A percentile compares a stretch with the other conserved stretches of the same genome.
Evolutionary conservation across 148 eudicot species (phyloP).

Genomic region (Talinum fruticosum): DNA sequence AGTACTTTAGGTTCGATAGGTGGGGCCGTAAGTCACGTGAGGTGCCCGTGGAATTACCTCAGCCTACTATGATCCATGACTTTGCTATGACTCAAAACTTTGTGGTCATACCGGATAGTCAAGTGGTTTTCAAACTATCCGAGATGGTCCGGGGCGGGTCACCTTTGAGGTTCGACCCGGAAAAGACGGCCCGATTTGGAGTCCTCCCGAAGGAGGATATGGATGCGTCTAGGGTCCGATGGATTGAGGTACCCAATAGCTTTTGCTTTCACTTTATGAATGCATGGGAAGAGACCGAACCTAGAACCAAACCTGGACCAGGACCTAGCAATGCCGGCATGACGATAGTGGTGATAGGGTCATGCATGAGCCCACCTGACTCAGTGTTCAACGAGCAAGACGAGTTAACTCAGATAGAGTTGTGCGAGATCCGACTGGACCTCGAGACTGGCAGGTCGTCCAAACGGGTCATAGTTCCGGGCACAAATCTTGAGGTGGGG

Average conservation of each 20-base stretch:
- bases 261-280: conserved; percentile 61
- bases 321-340: conserved; percentile 15
- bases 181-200: conserved; percentile 46
- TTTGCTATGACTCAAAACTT: conserved; percentile 50
- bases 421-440: conserved; percentile 45
- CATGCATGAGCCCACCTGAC: conserved; percentile 57
- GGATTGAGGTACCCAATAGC: conserved; percentile 48
- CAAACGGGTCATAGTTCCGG: conserved; percentile 34
- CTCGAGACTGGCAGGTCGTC: conserved; percentile 38
- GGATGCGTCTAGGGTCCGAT: conserved; percentile 26
- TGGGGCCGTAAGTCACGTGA: conserved; percentile 46
- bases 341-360: conserved; percentile 42
- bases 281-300: conserved; percentile 53
- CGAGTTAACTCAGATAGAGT: conserved; percentile 22
- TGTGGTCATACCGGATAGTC: conserved; percentile 57
- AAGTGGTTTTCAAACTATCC: conserved; percentile 51
- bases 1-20: conserved; percentile 37
- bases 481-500: conserved; percentile 50
- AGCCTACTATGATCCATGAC: conserved; percentile 66
- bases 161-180: conserved; percentile 38
- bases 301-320: background rate
- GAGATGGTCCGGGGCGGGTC: conserved; percentile 50
- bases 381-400: conserved; percentile 36
- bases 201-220: conserved; percentile 31
- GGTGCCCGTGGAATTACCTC: conserved; percentile 28